These are phyloP conservation scores for Elaeagnus macrophylla DNA, from an alignment of 306 rosid species.

Conservation along the genomic window DNA sequence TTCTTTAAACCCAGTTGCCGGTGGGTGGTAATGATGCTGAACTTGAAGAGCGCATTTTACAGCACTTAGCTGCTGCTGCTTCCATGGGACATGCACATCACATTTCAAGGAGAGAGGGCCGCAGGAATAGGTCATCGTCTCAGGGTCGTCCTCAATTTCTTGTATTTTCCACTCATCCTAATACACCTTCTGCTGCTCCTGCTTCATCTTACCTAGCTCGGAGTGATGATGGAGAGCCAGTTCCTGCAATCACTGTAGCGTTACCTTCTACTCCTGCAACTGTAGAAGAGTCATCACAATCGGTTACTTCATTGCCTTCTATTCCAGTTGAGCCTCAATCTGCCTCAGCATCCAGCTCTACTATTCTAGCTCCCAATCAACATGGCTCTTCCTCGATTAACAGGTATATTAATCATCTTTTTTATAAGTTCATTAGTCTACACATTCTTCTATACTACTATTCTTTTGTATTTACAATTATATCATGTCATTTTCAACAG, in stretches of 20 bases:
- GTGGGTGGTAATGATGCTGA: constrained; percentile 87
- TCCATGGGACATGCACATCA: constrained; percentile 99
- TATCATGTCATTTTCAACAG: constrained; percentile 19
- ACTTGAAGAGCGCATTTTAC: constrained; percentile 93
- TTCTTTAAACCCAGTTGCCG: constrained; percentile 56
- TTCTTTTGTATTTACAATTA: not conserved
- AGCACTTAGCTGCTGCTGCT: constrained; percentile 97
- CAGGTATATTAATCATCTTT: constrained; percentile 30
- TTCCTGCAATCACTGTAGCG: constrained; percentile 38
- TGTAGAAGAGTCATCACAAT: constrained; percentile 50
- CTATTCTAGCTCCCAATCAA: constrained; percentile 26
- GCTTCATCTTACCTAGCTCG: constrained; percentile 61
- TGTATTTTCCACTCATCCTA: constrained; percentile 74
- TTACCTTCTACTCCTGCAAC: constrained; percentile 28
- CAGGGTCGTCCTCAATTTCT: constrained; percentile 82
- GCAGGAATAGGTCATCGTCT: constrained; percentile 69
- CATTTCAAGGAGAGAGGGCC: constrained; percentile 89
- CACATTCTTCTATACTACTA: not conserved
- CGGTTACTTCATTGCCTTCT: constrained; percentile 30
- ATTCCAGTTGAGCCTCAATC: constrained; percentile 42
- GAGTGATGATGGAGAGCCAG: constrained; percentile 52
- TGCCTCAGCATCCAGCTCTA: constrained; percentile 60
- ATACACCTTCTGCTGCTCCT: constrained; percentile 44
- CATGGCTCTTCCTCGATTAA: constrained; percentile 45
- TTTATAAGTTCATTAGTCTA: constrained; percentile 1